Base-by-base conservation (phyloP, 2,329 filamentous ascomycete genomes). In the Aspergillus fructus region DNA sequence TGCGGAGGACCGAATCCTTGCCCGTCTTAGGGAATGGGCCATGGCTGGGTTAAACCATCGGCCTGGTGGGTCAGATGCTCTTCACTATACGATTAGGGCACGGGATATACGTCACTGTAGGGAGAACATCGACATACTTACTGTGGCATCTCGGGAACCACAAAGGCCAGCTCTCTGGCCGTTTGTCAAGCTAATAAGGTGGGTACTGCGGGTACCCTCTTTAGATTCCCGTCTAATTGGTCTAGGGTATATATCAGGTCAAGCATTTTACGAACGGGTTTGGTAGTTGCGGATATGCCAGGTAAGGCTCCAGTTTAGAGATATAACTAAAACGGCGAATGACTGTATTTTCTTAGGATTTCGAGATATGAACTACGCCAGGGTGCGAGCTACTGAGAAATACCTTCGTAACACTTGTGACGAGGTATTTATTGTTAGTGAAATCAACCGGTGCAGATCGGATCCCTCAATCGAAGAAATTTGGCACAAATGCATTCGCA, bases 171-270 rank as follows among this genome's bases (percentile, higher is more conserved):
- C 60, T 7, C 24, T 66, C 4, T 68, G 64, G 64, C 66, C 64
- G 4, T 68, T 65, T 24, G 56, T 67, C 5, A 68, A 62, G 24
- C 30, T 65, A 33, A 59, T 67, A 15, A 62, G 58, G 66, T 66
- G 30, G 30, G 49, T 42, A 11, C 19, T 5, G n/a, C 9, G 37
- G n/a, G n/a, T 34, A 12, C 13, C 23, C 19, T 43, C 17, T 15
- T 13, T 23, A 8, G 6, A 41, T n/a, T n/a, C n/a, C 3, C 41
- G 3, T 43, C 49, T 60, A 37, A 60, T 33, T 0, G 3, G 9
- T 13, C 6, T 15, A 68, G 66, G 48, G 64, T 66, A 8, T 67
- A 66, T 53, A 27, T 67, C 11, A 34, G 51, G 5, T 60, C 62
- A 2, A 59, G 59, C 2, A 55, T 68, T 30, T 40, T 67, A 40